A percentile compares a stretch with the other conserved stretches of the same genome.
Conservation (phyloP, 169 alveolate genomes). For the Plasmodium blacklocki region DNA sequence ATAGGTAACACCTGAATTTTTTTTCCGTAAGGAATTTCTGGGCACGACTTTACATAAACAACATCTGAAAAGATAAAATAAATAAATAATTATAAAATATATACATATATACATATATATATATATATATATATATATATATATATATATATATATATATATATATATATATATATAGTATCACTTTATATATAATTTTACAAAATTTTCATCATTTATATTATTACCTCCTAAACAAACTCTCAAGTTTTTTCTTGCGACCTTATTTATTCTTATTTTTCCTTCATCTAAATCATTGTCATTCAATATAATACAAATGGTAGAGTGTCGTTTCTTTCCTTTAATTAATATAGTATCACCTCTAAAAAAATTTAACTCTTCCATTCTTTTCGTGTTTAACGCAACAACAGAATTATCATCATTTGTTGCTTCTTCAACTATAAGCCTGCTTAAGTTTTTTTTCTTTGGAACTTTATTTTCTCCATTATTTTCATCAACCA, state of each 20-base stretch:
- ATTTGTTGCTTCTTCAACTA: constrained; percentile 98
- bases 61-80: constrained; percentile 86
- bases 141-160: not conserved
- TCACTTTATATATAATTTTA: too few species aligned
- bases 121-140: not conserved
- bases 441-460: constrained; percentile 87
- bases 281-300: constrained; percentile 97
- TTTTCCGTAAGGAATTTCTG: constrained; percentile 98
- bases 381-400: constrained; percentile 93
- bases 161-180: not conserved
- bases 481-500: constrained; percentile 42
- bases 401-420: constrained; percentile 99
- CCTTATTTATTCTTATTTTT: constrained; percentile 97
- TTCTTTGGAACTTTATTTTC: constrained; percentile 43
- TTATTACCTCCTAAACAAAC: constrained; percentile 95
- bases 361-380: constrained; percentile 97
- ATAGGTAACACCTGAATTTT: constrained; percentile 98
- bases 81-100: not conserved
- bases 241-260: constrained; percentile 97
- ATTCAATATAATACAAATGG: constrained; percentile 98
- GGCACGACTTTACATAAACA: constrained; percentile 95
- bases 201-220: not conserved
- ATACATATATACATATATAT: not conserved
- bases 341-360: constrained; percentile 98
- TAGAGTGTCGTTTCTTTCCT: constrained; percentile 99